phyloP scores from a whole-genome alignment of 331 rosid species.

The Phaseolus coccineus region DNA sequence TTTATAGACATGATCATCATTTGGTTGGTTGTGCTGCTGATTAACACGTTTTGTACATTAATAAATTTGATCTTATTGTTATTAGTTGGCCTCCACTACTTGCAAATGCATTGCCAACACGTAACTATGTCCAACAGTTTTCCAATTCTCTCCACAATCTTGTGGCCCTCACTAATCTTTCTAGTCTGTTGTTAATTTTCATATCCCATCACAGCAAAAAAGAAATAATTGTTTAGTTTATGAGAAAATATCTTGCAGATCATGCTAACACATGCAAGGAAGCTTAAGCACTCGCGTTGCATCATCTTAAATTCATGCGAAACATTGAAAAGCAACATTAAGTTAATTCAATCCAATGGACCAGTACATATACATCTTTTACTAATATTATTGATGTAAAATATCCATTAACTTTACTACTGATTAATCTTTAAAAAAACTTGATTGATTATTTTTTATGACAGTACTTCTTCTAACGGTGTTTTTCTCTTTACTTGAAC shows the following conservation, averaged over 20 bases:
- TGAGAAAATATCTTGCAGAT: slow-evolving; percentile 21
- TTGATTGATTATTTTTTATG: no score
- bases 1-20: slow-evolving; percentile 41
- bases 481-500: no score
- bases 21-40: slow-evolving; percentile 34
- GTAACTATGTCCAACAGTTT: slow-evolving; percentile 17
- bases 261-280: not conserved
- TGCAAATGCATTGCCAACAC: slow-evolving; percentile 41
- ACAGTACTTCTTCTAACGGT: no score
- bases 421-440: no score
- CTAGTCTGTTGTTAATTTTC: slow-evolving; percentile 15
- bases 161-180: slow-evolving; percentile 16
- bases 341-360: no score
- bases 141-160: slow-evolving; percentile 31
- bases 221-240: slow-evolving; percentile 11
- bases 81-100: slow-evolving; percentile 37
- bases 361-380: no score
- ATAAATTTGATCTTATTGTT: slow-evolving; percentile 8
- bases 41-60: slow-evolving; percentile 53
- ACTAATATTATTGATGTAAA: no score
- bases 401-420: no score
- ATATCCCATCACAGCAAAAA: slow-evolving; percentile 16
- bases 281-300: not conserved
- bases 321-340: not conserved
- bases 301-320: not conserved